These are phyloP conservation scores for Acacia pycnantha DNA, from an alignment of 331 rosid species.

Conservation along the genomic window DNA sequence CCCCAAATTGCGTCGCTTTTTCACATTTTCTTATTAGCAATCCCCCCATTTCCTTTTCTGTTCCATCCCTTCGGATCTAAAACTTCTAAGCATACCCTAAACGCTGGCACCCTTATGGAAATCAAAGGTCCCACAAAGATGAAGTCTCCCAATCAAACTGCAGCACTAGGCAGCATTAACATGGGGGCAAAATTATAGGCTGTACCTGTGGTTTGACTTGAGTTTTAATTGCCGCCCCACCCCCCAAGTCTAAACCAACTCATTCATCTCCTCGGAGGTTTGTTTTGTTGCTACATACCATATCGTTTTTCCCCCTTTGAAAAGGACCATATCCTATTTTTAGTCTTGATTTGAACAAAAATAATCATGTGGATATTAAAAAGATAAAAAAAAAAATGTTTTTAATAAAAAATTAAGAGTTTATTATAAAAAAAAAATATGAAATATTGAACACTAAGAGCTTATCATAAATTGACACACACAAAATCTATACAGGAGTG, in stretches of 20 bases:
- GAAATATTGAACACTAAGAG: conserved; percentile 3
- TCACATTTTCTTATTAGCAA: not conserved
- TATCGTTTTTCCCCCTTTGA: not conserved
- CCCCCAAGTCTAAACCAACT: not conserved
- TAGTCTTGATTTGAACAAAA: not conserved
- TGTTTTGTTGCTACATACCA: not conserved
- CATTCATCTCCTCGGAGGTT: not conserved
- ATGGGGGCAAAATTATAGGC: not conserved
- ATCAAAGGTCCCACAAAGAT: not conserved
- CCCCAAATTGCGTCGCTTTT: not conserved
- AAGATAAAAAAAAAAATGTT: not conserved
- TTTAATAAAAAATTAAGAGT: not conserved
- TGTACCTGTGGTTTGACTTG: not conserved
- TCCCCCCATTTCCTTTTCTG: not conserved
- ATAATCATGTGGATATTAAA: not conserved
- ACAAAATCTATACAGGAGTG: not conserved
- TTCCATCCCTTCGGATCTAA: not conserved
- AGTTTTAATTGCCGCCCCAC: not conserved
- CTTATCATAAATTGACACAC: not conserved
- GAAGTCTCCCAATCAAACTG: not conserved
- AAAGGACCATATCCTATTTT: not conserved
- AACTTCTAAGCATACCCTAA: not conserved
- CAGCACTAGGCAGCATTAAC: not conserved
- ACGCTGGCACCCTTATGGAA: not conserved
- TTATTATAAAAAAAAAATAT: not conserved